Conservation (phyloP, 768 basidiomycete genomes). For the Lactifluus hygrophoroides region DNA sequence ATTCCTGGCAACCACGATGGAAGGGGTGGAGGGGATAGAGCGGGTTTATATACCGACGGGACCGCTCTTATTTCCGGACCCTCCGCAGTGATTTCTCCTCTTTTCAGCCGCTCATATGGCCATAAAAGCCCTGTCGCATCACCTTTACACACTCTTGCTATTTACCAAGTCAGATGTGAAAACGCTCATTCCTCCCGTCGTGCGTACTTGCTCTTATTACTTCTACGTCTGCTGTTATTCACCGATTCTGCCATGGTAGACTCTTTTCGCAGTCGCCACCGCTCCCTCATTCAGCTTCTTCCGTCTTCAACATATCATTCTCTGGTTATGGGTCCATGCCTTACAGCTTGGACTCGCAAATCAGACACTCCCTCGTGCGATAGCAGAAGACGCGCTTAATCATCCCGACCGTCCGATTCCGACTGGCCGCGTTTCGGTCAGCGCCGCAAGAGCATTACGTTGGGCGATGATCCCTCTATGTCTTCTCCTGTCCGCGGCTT, state of each 20-base stretch:
- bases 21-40: neutral
- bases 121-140: neutral
- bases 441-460: constrained; percentile 22
- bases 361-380: constrained; percentile 21
- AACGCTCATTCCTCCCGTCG: constrained; percentile 22
- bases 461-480: constrained; percentile 26
- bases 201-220: constrained; percentile 4
- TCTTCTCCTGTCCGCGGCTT: constrained; percentile 21
- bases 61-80: neutral
- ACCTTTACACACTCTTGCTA: constrained; percentile 21
- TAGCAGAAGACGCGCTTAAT: constrained; percentile 26
- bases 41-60: neutral
- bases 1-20: neutral
- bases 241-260: neutral
- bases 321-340: constrained; percentile 29
- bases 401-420: constrained; percentile 29
- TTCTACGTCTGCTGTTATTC: neutral
- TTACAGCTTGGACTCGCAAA: constrained; percentile 28
- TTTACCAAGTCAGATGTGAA: constrained; percentile 25
- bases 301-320: constrained; percentile 10
- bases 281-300: constrained; percentile 12
- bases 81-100: neutral
- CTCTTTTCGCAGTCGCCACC: constrained; percentile 17
- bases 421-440: constrained; percentile 24
- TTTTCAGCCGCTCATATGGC: neutral